Percentiles rank a stretch among this genome's conserved stretches.
These are phyloP conservation scores for Cryptococcus depauperatus DNA, from an alignment of 1,284 basidiomycete species.

Conservation along the genomic window DNA sequence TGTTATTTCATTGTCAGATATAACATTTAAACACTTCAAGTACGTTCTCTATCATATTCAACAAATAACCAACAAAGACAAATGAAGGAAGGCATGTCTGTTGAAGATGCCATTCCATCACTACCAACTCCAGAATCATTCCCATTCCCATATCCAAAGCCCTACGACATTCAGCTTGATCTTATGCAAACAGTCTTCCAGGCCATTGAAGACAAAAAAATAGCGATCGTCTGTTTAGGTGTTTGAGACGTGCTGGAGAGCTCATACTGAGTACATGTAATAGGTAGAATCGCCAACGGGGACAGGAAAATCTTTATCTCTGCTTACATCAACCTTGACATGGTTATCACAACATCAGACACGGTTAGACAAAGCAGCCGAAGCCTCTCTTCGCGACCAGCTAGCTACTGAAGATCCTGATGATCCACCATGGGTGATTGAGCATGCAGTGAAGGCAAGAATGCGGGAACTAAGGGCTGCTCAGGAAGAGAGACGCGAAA, in stretches of 20 bases:
- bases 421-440: slow-evolving; percentile 70
- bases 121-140: slow-evolving; percentile 61
- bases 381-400: slow-evolving; percentile 24
- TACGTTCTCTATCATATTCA: not conserved
- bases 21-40: too few species aligned
- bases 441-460: slow-evolving; percentile 61
- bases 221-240: slow-evolving; percentile 54
- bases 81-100: not conserved
- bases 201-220: slow-evolving; percentile 62
- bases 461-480: slow-evolving; percentile 58
- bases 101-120: not conserved
- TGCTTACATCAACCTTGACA: slow-evolving; percentile 68
- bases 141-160: slow-evolving; percentile 69
- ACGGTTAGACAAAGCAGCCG: slow-evolving; percentile 21
- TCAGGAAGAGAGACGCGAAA: slow-evolving; percentile 57
- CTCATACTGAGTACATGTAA: not conserved
- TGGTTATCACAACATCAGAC: slow-evolving; percentile 56
- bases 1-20: too few species aligned
- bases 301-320: slow-evolving; percentile 81
- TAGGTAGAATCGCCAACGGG: slow-evolving; percentile 74
- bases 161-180: slow-evolving; percentile 79
- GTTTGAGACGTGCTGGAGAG: not conserved
- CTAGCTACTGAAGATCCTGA: slow-evolving; percentile 34
- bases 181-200: slow-evolving; percentile 82
- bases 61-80: not conserved